These are phyloP conservation scores for Yamadazyma nakazawae DNA, from an alignment of 805 yeast species.

Conservation along the genomic window DNA sequence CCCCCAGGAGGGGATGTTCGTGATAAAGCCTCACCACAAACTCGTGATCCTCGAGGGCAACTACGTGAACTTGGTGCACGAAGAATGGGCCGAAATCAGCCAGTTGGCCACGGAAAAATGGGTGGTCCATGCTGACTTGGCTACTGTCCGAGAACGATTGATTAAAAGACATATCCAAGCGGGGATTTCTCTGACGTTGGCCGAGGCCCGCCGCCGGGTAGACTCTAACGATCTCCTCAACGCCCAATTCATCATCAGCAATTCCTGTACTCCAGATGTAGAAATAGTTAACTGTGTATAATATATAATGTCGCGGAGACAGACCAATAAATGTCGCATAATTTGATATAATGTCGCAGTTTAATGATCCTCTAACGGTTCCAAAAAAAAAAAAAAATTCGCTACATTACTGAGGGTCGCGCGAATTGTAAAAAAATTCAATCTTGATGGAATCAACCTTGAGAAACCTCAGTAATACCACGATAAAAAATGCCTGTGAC, in stretches of 20 bases:
- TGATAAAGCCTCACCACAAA: conserved; percentile 43
- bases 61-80: conserved; percentile 57
- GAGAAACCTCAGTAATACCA: not conserved
- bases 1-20: conserved; percentile 57
- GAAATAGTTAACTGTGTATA: not conserved
- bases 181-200: conserved; percentile 45
- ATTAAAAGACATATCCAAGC: conserved; percentile 62
- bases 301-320: not conserved
- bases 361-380: no score
- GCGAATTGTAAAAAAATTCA: not conserved
- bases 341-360: not conserved
- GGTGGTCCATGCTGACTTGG: conserved; percentile 48
- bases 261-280: conserved; percentile 1
- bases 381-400: no score
- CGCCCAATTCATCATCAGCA: conserved; percentile 23
- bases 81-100: conserved; percentile 58
- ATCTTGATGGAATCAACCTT: not conserved
- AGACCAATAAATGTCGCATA: not conserved
- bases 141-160: conserved; percentile 52
- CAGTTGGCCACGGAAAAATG: conserved; percentile 42
- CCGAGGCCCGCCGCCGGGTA: conserved; percentile 51
- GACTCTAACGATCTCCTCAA: conserved; percentile 61
- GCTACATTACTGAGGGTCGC: no score
- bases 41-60: conserved; percentile 47
- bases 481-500: conserved; percentile 55